A percentile compares a stretch with the other conserved stretches of the same genome.
Conservation (phyloP, 306 rosid genomes). For the Citrullus amarus region DNA sequence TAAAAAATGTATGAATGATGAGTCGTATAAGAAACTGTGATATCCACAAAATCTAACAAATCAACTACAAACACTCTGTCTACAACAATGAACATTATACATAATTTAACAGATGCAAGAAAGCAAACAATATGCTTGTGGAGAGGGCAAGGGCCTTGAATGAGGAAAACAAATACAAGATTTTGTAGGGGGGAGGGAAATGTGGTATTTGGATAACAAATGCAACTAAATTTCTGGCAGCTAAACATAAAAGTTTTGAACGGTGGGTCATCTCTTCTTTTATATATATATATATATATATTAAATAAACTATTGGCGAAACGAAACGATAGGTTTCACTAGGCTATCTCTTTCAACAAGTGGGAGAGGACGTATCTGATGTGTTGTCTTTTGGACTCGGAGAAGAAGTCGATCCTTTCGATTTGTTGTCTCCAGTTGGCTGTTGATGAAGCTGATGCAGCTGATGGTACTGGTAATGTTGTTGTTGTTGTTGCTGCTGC, state of each 20-base stretch:
- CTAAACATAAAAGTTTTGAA: neutral
- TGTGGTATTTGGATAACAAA: neutral
- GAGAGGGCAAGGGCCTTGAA: neutral
- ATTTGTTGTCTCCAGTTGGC: constrained; percentile 42
- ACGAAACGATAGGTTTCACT: neutral
- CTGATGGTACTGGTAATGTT: constrained; percentile 62
- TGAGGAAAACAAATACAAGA: neutral
- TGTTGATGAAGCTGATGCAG: constrained; percentile 50
- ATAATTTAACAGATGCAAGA: neutral
- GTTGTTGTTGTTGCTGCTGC: constrained; percentile 70
- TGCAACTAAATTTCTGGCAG: neutral
- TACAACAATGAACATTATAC: neutral
- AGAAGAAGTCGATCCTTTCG: constrained; percentile 38
- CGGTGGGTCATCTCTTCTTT: neutral
- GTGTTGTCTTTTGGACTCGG: constrained; percentile 29
- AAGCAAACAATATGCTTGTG: neutral
- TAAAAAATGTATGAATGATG: neutral
- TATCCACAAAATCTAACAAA: constrained; percentile 2
- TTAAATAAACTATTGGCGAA: neutral
- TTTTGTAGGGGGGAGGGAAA: neutral
- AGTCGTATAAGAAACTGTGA: neutral
- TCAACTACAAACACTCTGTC: neutral
- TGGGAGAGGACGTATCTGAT: constrained; percentile 30
- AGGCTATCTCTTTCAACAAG: constrained; percentile 22
- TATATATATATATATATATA: neutral